Evolutionary conservation across 768 basidiomycete genomes (phyloP).

Genomic region (Russula lepida): DNA sequence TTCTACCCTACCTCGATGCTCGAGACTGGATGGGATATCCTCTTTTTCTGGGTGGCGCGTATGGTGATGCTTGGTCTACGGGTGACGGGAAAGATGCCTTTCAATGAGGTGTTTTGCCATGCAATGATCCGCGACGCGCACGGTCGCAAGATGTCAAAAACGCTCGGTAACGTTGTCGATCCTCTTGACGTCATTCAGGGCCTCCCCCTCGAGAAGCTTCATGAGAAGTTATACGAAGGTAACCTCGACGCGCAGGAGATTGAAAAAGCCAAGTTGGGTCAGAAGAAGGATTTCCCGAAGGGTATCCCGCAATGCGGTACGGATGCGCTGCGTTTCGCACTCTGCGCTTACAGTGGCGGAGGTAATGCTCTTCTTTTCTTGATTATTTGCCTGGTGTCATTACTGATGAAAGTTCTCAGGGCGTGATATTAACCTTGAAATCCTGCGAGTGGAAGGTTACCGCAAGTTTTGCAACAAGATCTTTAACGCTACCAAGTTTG

Average conservation of each 20-base stretch:
- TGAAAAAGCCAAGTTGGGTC: slow-evolving; percentile 80
- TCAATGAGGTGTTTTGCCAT: slow-evolving; percentile 93
- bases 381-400: not conserved
- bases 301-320: slow-evolving; percentile 99
- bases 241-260: slow-evolving; percentile 94
- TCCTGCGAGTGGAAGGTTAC: slow-evolving; percentile 93
- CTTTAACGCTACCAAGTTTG: slow-evolving; percentile 98
- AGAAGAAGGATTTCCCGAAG: slow-evolving; percentile 99
- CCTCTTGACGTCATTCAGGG: slow-evolving; percentile 94
- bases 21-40: slow-evolving; percentile 98
- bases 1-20: slow-evolving; percentile 90
- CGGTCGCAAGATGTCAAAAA: slow-evolving; percentile 98
- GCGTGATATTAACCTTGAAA: slow-evolving; percentile 95
- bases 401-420: slow-evolving; percentile 37
- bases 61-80: slow-evolving; percentile 92
- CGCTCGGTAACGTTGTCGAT: slow-evolving; percentile 95
- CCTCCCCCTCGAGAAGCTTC: slow-evolving; percentile 65
- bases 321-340: slow-evolving; percentile 89
- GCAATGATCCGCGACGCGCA: slow-evolving; percentile 99
- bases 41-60: slow-evolving; percentile 99
- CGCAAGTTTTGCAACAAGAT: slow-evolving; percentile 99
- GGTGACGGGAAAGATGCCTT: slow-evolving; percentile 87
- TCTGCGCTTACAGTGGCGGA: slow-evolving; percentile 89
- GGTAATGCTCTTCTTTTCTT: slow-evolving; percentile 37
- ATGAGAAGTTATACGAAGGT: slow-evolving; percentile 79